Conservation (phyloP, 2,329 filamentous ascomycete genomes). For the Stromatinia cepivora region DNA sequence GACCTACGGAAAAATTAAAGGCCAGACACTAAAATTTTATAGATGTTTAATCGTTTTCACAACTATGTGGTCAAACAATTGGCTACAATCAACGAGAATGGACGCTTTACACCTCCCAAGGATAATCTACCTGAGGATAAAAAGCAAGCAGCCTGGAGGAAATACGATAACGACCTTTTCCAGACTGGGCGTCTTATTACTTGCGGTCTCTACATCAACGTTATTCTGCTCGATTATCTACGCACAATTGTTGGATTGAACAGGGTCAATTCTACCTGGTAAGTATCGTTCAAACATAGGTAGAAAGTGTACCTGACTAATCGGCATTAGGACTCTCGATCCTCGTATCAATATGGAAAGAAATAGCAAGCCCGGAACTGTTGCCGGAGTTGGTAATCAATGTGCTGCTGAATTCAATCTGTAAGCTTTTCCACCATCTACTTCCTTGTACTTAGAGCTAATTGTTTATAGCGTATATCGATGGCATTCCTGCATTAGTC, state of each 20-base stretch:
- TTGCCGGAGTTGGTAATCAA: conserved; percentile 69
- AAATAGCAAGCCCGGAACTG: conserved; percentile 52
- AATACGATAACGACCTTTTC: conserved; percentile 74
- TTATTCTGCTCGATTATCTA: conserved; percentile 75
- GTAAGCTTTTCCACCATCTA: not conserved
- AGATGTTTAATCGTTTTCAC: conserved; percentile 76
- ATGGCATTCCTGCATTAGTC: conserved; percentile 77
- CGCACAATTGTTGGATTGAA: conserved; percentile 56
- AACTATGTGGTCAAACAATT: conserved; percentile 80
- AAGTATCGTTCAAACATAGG: not conserved
- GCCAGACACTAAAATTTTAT: conserved; percentile 41
- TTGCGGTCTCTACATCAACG: conserved; percentile 74
- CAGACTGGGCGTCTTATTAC: conserved; percentile 75
- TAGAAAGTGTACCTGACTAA: not conserved
- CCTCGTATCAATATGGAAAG: conserved; percentile 68
- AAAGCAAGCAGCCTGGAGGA: conserved; percentile 56
- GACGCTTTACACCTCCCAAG: conserved; percentile 68
- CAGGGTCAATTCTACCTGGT: conserved; percentile 55
- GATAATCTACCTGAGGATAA: conserved; percentile 51
- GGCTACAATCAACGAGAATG: conserved; percentile 77
- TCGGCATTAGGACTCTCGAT: conserved; percentile 58
- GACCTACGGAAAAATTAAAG: not conserved
- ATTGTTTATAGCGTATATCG: conserved; percentile 58
- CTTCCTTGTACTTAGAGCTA: not conserved
- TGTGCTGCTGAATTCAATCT: conserved; percentile 87